Conservation (phyloP, 148 eudicot species). For the Nyssa sinensis region DNA sequence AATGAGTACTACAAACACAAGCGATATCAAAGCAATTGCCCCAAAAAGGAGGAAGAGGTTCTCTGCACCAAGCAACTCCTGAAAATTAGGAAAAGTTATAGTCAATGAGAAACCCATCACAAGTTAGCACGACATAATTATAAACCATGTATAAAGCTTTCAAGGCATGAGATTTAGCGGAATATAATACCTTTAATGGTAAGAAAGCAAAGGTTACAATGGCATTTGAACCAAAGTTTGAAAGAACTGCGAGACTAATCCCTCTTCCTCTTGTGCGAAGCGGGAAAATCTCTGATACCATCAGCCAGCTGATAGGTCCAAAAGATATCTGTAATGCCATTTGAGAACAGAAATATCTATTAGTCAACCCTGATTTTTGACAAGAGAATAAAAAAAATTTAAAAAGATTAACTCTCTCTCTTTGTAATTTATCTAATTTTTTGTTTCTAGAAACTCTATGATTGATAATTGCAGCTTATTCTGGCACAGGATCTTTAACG, state of each 20-base stretch:
- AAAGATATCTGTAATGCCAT: constrained; percentile 67
- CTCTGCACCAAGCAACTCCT: constrained; percentile 92
- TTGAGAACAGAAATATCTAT: constrained; percentile 1
- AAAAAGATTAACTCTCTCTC: no score
- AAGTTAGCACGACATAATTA: not conserved
- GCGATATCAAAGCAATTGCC: constrained; percentile 73
- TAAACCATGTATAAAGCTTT: not conserved
- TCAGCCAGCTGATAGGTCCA: constrained; percentile 98
- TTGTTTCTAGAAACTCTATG: not conserved
- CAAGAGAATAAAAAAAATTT: not conserved
- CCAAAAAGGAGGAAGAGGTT: constrained; percentile 87
- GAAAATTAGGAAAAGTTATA: constrained; percentile 24
- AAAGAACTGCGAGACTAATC: constrained; percentile 88
- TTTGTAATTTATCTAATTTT: not conserved
- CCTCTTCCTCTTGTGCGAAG: constrained; percentile 97
- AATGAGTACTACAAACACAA: constrained; percentile 49
- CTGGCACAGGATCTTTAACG: not conserved
- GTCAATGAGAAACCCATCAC: not conserved
- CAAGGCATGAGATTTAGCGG: not conserved
- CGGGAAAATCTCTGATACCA: constrained; percentile 99
- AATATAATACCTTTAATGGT: constrained; percentile 67
- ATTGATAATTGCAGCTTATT: not conserved
- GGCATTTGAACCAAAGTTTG: constrained; percentile 94
- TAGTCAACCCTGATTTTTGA: constrained; percentile 3
- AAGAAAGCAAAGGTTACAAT: constrained; percentile 92